phyloP scores from a whole-genome alignment of 1,139 yeast species.

The Pichia sp. region DNA sequence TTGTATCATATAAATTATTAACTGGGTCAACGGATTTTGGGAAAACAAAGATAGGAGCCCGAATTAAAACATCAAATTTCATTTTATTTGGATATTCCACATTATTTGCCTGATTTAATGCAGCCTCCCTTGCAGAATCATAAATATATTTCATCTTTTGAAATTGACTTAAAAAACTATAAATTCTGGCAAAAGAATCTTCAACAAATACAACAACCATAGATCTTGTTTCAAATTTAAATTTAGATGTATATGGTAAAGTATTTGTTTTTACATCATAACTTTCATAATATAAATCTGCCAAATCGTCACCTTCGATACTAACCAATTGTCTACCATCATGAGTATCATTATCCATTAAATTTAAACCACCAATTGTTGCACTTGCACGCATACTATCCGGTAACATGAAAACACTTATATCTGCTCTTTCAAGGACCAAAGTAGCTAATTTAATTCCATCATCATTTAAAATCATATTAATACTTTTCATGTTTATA shows the following conservation, averaged over 20 bases:
- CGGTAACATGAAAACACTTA: constrained; percentile 61
- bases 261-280: constrained; percentile 51
- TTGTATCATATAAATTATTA: constrained; percentile 44
- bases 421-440: constrained; percentile 66
- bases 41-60: constrained; percentile 79
- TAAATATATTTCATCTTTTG: constrained; percentile 81
- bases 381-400: constrained; percentile 72
- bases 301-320: constrained; percentile 74
- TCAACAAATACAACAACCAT: constrained; percentile 73
- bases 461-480: constrained; percentile 75
- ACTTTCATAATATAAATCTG: constrained; percentile 79
- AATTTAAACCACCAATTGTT: constrained; percentile 72
- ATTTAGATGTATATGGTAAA: constrained; percentile 49
- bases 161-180: constrained; percentile 66
- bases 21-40: constrained; percentile 53
- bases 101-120: constrained; percentile 62
- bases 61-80: constrained; percentile 63
- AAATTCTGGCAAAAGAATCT: constrained; percentile 64
- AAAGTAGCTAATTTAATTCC: constrained; percentile 77
- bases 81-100: constrained; percentile 58
- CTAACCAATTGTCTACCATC: constrained; percentile 66
- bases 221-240: constrained; percentile 71
- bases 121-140: constrained; percentile 84
- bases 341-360: constrained; percentile 70
- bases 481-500: constrained; percentile 67